phyloP scores from a whole-genome alignment of 2,329 filamentous ascomycete species.

The Neonectria sp. region DNA sequence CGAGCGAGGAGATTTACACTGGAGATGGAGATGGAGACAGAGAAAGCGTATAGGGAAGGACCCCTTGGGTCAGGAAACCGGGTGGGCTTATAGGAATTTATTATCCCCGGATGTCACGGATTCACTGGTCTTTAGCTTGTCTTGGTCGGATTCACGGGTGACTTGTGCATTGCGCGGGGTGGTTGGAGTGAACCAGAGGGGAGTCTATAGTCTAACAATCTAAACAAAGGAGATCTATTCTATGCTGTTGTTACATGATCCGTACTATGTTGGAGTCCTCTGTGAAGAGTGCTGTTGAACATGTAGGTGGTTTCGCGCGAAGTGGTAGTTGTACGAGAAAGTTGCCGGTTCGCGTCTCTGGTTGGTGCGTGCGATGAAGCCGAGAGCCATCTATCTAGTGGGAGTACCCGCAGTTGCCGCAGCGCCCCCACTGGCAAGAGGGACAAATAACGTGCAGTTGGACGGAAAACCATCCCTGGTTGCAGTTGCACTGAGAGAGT shows the following conservation, averaged over 20 bases:
- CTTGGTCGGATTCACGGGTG: background rate
- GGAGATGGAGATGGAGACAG: background rate
- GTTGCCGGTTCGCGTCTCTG: background rate
- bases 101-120: background rate
- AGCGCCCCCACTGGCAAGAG: slow-evolving; percentile 31
- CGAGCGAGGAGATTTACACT: background rate
- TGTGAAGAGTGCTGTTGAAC: background rate
- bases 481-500: background rate
- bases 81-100: no score
- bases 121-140: background rate
- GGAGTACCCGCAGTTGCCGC: slow-evolving; percentile 42
- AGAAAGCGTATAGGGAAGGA: background rate
- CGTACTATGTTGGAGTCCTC: background rate
- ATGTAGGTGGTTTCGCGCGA: background rate
- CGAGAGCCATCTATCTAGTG: background rate
- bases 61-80: background rate
- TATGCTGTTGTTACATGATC: background rate
- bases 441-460: background rate
- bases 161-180: background rate
- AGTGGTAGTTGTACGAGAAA: background rate
- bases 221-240: background rate
- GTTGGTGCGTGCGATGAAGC: background rate
- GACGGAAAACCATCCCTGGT: background rate
- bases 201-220: background rate
- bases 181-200: background rate